Evolutionary conservation across 345 rosid genomes (phyloP).

Genomic region (Eutrema japonicum): DNA sequence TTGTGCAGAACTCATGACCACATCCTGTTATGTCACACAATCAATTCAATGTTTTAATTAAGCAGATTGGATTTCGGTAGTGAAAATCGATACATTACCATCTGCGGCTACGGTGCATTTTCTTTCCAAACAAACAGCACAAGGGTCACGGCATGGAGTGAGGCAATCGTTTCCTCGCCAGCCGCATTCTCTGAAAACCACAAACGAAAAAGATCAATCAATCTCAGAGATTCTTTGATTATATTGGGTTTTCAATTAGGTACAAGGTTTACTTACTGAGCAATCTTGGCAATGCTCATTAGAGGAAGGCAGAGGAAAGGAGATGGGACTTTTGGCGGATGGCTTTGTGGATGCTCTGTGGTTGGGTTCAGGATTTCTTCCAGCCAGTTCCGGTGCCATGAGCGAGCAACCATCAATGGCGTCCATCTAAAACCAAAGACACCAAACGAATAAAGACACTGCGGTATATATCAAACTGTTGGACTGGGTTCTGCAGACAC

Average conservation of each 20-base stretch:
- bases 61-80: not conserved
- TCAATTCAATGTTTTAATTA: slow-evolving; percentile 2
- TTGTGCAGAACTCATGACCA: slow-evolving; percentile 84
- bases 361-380: slow-evolving; percentile 68
- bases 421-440: slow-evolving; percentile 68
- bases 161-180: slow-evolving; percentile 65
- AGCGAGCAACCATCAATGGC: slow-evolving; percentile 88
- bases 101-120: slow-evolving; percentile 80
- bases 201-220: not conserved
- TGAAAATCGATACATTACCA: slow-evolving; percentile 49
- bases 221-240: not conserved
- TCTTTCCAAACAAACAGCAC: slow-evolving; percentile 88
- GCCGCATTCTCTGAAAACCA: slow-evolving; percentile 78
- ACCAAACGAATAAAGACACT: slow-evolving; percentile 22
- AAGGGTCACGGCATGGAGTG: slow-evolving; percentile 68
- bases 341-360: slow-evolving; percentile 49
- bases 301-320: slow-evolving; percentile 87
- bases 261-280: slow-evolving; percentile 60
- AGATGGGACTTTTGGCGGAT: slow-evolving; percentile 54
- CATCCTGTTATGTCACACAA: slow-evolving; percentile 62
- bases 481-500: not conserved
- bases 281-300: slow-evolving; percentile 88
- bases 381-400: slow-evolving; percentile 85
- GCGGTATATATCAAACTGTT: not conserved
- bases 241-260: not conserved